These are phyloP conservation scores for Gleditsia sinensis DNA, from an alignment of 306 rosid genomes.

Conservation along the genomic window DNA sequence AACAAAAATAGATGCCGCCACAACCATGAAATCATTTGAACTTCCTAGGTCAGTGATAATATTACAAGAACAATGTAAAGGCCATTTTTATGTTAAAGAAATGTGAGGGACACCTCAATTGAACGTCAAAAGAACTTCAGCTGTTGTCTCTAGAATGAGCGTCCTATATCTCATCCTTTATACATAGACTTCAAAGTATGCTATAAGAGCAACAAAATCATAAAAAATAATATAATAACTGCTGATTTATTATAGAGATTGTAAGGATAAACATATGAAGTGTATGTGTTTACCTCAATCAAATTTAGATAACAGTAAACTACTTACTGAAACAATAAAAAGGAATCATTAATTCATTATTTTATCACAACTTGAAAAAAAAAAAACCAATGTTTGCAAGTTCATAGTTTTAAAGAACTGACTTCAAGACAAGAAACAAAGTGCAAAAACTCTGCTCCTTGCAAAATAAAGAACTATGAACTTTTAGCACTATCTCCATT, in stretches of 20 bases:
- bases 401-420: not conserved
- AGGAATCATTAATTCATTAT: not conserved
- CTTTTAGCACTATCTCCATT: not conserved
- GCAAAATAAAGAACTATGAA: conserved; percentile 1
- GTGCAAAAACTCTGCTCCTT: not conserved
- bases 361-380: not conserved
- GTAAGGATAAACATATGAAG: not conserved
- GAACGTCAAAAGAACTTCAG: no score
- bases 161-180: not conserved
- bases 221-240: not conserved
- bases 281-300: not conserved
- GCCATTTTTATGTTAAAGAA: not conserved
- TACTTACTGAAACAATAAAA: not conserved
- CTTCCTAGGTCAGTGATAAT: conserved; percentile 1
- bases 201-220: not conserved
- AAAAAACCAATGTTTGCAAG: not conserved
- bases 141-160: no score
- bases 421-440: conserved; percentile 20
- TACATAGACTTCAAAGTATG: not conserved
- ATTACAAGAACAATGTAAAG: not conserved
- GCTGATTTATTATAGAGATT: not conserved
- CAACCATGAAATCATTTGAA: conserved; percentile 11
- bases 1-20: conserved; percentile 1
- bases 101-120: not conserved
- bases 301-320: not conserved